Base-by-base conservation (phyloP, 179 eudicot species). In the Spinacia oleracea region DNA sequence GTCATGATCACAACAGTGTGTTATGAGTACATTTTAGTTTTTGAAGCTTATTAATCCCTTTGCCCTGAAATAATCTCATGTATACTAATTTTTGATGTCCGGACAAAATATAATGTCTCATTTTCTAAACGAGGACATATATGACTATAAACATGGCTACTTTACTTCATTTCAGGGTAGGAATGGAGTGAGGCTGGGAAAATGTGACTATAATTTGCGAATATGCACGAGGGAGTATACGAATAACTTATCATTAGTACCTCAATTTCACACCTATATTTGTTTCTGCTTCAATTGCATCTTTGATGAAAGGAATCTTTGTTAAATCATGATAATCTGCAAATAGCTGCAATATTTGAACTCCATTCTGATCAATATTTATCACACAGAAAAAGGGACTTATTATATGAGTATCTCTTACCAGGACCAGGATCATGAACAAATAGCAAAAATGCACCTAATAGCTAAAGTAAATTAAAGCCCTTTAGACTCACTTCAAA, bases 261-360 rank as follows among this genome's bases (percentile, higher is more conserved):
- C 93, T 88, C 75, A 90, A 68, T 73, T 72, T 84, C 77, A 27
- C 80, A 8, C 80, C 71, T 70, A 84, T 80, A 14, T 77, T 79
- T 55, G 89, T 86, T 70, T 81, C 42, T 50, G 84, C 88, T 63
- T 87, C 83, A 60, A 81, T 84, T 34, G 10, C 45, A 45, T 65
- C 38, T 72, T 72, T 87, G 66, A 90, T 60, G 81, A 80, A 87
- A 29, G 93, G 91, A 71, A 90, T 81, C 80, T 80, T 84, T 84
- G 72, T 81, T 34, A 64, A 87, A 80, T 90, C 90, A 45, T 88
- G 70, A 46, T 87, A 88, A 66, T 90, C 93, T 48, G 87, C 72
- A 73, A 89, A 68, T 69, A 90, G 18, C 93, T 90, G 85, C 45
- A 60, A 34, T 64, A 20, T n/a, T n/a, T 55, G 60, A 55, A 55